Percentiles rank a stretch among this genome's conserved stretches.
Evolutionary conservation across 768 basidiomycete genomes (phyloP).

Genomic region (Tricholoma sp.): DNA sequence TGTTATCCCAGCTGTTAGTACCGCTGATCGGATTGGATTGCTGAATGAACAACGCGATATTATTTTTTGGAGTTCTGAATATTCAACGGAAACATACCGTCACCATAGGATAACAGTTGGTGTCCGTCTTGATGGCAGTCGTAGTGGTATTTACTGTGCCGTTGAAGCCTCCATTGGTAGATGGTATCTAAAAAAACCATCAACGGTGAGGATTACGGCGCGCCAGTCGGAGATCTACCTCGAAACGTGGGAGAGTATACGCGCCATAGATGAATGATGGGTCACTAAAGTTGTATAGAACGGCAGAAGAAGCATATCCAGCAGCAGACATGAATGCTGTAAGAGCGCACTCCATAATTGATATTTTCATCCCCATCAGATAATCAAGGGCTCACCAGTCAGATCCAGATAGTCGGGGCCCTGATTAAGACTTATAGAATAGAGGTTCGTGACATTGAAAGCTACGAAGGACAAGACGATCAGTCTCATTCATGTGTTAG

Average conservation of each 20-base stretch:
- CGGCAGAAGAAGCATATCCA: slow-evolving; percentile 47
- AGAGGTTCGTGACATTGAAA: background rate
- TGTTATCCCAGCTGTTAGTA: slow-evolving; percentile 38
- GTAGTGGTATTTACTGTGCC: background rate
- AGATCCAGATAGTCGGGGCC: slow-evolving; percentile 41
- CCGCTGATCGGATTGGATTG: slow-evolving; percentile 20
- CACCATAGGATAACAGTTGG: background rate
- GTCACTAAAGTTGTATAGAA: slow-evolving; percentile 38
- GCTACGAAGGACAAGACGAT: background rate
- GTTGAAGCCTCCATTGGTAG: background rate
- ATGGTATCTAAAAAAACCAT: background rate
- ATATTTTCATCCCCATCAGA: background rate
- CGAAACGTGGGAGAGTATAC: slow-evolving; percentile 43
- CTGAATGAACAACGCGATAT: background rate
- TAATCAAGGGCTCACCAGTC: slow-evolving; percentile 30
- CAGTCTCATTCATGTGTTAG: background rate
- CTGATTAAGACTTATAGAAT: slow-evolving; percentile 34
- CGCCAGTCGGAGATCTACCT: slow-evolving; percentile 25
- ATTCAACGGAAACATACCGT: background rate
- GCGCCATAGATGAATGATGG: slow-evolving; percentile 40
- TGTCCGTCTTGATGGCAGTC: background rate
- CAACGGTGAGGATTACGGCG: background rate
- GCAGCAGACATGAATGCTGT: slow-evolving; percentile 51
- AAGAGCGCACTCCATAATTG: background rate
- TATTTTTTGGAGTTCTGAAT: background rate